Percentiles rank a stretch among this genome's conserved stretches.
Conservation (phyloP, 768 basidiomycete genomes). For the Strobilomyces dryophilus region DNA sequence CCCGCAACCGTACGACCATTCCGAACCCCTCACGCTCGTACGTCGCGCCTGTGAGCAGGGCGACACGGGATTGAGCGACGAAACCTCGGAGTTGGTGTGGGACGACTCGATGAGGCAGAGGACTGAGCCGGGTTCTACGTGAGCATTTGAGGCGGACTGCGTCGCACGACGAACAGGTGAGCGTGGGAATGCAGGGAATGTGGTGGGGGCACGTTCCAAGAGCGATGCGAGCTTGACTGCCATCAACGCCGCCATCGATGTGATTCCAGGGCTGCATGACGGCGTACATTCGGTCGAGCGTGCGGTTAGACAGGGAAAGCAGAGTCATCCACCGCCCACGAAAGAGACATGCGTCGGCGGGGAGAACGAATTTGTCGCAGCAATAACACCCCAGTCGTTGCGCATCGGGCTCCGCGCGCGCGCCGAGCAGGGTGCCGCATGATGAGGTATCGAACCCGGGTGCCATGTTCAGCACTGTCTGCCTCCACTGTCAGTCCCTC, state of each 20-base stretch:
- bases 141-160: too few species aligned
- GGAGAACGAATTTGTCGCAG: slow-evolving; percentile 97
- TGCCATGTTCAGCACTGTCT: slow-evolving; percentile 52
- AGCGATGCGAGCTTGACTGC: slow-evolving; percentile 91
- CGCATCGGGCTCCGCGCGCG: slow-evolving; percentile 37
- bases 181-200: slow-evolving; percentile 13
- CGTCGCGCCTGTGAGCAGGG: too few species aligned
- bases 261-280: slow-evolving; percentile 91
- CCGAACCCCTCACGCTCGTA: too few species aligned
- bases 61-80: slow-evolving; percentile 79
- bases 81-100: slow-evolving; percentile 94
- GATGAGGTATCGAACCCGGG: slow-evolving; percentile 96
- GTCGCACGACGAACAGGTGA: too few species aligned
- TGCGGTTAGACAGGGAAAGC: slow-evolving; percentile 71
- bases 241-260: slow-evolving; percentile 85
- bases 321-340: too few species aligned
- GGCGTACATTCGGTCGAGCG: slow-evolving; percentile 98
- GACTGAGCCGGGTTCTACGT: slow-evolving; percentile 33
- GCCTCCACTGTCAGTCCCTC: too few species aligned
- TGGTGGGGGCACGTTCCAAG: slow-evolving; percentile 80
- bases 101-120: slow-evolving; percentile 83
- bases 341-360: slow-evolving; percentile 68
- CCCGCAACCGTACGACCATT: too few species aligned
- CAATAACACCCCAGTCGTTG: slow-evolving; percentile 86
- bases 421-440: slow-evolving; percentile 89